Conservation (phyloP, 169 alveolate genomes). For the Eimeria nieschulzi region DNA sequence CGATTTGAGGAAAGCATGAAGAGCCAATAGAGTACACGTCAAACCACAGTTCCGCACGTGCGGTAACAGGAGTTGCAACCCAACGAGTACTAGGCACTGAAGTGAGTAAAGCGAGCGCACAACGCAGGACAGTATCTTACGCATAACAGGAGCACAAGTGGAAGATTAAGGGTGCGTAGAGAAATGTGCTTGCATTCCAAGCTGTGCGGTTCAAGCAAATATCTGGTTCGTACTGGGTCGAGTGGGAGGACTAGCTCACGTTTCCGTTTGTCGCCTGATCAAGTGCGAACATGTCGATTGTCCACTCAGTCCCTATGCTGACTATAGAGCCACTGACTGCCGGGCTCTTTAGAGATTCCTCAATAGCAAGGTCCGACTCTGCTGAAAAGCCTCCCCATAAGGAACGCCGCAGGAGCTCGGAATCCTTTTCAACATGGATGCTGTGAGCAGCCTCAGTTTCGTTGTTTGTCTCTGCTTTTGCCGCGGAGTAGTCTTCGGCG, state of each 20-base stretch:
- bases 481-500: no score
- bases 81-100: conserved; percentile 53
- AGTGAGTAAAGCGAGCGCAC: not conserved
- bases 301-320: conserved; percentile 37
- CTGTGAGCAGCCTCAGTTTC: no score
- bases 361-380: not conserved
- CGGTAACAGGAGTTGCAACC: conserved; percentile 59
- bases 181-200: no score
- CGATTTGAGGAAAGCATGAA: conserved; percentile 48
- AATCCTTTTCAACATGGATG: no score
- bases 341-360: conserved; percentile 29
- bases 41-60: conserved; percentile 19
- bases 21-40: not conserved
- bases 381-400: conserved; percentile 7
- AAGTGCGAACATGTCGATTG: conserved; percentile 55
- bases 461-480: no score
- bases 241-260: not conserved
- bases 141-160: not conserved
- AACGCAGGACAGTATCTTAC: not conserved
- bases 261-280: conserved; percentile 33
- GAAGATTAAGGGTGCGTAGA: not conserved
- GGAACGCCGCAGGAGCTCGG: no score
- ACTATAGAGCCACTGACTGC: not conserved
- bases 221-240: no score
- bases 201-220: no score